Evolutionary conservation across 2,329 filamentous ascomycete species (phyloP).

Genomic region (Diplodia mutila): DNA sequence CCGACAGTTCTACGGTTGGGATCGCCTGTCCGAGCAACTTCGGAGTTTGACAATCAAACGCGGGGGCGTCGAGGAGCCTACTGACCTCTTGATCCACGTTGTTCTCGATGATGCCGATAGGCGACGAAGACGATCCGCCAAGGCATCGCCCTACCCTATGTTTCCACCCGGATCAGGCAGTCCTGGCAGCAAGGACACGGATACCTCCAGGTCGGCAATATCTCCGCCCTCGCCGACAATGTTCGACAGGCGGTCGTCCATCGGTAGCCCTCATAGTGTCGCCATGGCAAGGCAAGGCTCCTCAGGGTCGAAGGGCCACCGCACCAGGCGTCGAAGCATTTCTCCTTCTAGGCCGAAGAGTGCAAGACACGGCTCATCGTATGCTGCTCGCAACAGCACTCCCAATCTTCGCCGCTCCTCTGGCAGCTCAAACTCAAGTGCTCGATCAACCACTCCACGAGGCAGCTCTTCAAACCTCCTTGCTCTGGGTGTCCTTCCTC

Average conservation of each 20-base stretch:
- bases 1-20: slow-evolving; percentile 96
- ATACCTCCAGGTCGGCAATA: slow-evolving; percentile 66
- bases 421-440: slow-evolving; percentile 86
- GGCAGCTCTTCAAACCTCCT: slow-evolving; percentile 81
- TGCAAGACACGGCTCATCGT: slow-evolving; percentile 70
- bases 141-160: slow-evolving; percentile 78
- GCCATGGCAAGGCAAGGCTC: slow-evolving; percentile 63
- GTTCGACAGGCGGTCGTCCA: slow-evolving; percentile 49
- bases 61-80: slow-evolving; percentile 84
- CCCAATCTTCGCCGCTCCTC: slow-evolving; percentile 86
- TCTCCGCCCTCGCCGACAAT: slow-evolving; percentile 52
- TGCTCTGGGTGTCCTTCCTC: slow-evolving; percentile 70
- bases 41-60: slow-evolving; percentile 87
- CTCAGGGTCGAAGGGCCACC: slow-evolving; percentile 44
- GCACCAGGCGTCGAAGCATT: slow-evolving; percentile 68
- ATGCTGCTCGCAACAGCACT: slow-evolving; percentile 64
- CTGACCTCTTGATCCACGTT: slow-evolving; percentile 87
- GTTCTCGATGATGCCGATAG: slow-evolving; percentile 97
- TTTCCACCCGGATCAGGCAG: slow-evolving; percentile 67
- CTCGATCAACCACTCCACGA: slow-evolving; percentile 56
- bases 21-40: slow-evolving; percentile 87
- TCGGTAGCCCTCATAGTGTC: slow-evolving; percentile 53
- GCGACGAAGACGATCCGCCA: slow-evolving; percentile 83
- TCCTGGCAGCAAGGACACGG: slow-evolving; percentile 65
- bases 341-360: slow-evolving; percentile 79